A percentile compares a stretch with the other conserved stretches of the same genome.
Evolutionary conservation across 2,329 filamentous ascomycete species (phyloP).

Genomic region (Byssothecium circinans): DNA sequence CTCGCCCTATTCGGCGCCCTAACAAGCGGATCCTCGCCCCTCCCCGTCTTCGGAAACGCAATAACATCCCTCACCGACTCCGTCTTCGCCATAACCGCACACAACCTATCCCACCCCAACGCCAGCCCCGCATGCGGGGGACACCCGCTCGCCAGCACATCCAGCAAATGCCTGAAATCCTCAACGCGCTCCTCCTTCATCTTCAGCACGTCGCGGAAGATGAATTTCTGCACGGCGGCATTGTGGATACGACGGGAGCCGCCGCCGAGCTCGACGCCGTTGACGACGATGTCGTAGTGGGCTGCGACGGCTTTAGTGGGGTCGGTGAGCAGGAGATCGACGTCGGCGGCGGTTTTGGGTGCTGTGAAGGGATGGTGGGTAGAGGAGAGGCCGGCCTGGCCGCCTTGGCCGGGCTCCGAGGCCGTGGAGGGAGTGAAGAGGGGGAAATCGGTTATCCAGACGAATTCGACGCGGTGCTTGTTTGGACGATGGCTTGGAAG

Average conservation of each 20-base stretch:
- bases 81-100: conserved; percentile 76
- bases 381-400: conserved; percentile 74
- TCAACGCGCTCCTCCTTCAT: conserved; percentile 72
- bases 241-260: conserved; percentile 91
- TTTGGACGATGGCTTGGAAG: conserved; percentile 49
- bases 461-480: conserved; percentile 59
- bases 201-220: conserved; percentile 80
- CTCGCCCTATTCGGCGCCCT: conserved; percentile 73
- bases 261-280: conserved; percentile 91
- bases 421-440: conserved; percentile 77
- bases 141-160: conserved; percentile 80
- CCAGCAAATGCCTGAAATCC: conserved; percentile 83
- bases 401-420: conserved; percentile 76
- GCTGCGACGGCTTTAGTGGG: conserved; percentile 76
- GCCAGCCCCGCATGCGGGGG: conserved; percentile 95
- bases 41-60: conserved; percentile 92
- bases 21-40: conserved; percentile 83
- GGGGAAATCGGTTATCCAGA: conserved; percentile 90
- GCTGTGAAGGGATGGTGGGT: conserved; percentile 98
- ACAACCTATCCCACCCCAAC: conserved; percentile 84
- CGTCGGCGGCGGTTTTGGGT: conserved; percentile 70
- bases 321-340: conserved; percentile 71
- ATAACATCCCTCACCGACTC: conserved; percentile 89
- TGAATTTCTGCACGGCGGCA: conserved; percentile 76
- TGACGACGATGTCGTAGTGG: conserved; percentile 94